Conservation (phyloP, 352 stramenopile species). For the Phytophthora sp. region DNA sequence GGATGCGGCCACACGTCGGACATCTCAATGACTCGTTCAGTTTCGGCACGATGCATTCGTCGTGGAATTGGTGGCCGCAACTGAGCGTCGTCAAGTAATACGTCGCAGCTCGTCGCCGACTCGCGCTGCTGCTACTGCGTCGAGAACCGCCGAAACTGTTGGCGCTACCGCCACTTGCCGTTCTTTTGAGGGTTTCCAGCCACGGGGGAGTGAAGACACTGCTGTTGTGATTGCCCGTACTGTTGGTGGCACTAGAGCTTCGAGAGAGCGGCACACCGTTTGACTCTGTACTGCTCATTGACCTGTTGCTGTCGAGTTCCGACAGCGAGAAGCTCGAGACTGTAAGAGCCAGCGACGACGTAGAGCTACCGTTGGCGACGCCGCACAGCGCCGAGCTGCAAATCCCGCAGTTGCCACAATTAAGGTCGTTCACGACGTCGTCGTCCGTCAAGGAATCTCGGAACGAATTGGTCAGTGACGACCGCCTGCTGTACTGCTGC, state of each 20-base stretch:
- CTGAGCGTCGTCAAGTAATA: slow-evolving; percentile 77
- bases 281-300: neutral
- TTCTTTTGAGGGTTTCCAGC: slow-evolving; percentile 22
- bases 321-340: slow-evolving; percentile 28
- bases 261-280: slow-evolving; percentile 3
- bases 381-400: slow-evolving; percentile 56
- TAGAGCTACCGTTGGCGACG: slow-evolving; percentile 45
- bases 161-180: slow-evolving; percentile 21
- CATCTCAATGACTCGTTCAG: slow-evolving; percentile 77
- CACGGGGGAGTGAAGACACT: slow-evolving; percentile 25
- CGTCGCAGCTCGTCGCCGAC: slow-evolving; percentile 36
- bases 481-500: slow-evolving; percentile 12
- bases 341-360: slow-evolving; percentile 20
- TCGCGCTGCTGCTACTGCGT: slow-evolving; percentile 23
- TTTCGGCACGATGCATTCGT: slow-evolving; percentile 83
- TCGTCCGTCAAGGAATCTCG: slow-evolving; percentile 36
- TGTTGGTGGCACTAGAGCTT: too few species aligned
- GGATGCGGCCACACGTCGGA: slow-evolving; percentile 59
- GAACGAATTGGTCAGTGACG: slow-evolving; percentile 31
- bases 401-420: slow-evolving; percentile 37
- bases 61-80: slow-evolving; percentile 83
- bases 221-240: slow-evolving; percentile 20
- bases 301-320: slow-evolving; percentile 39
- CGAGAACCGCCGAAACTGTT: slow-evolving; percentile 18
- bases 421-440: slow-evolving; percentile 31